Evolutionary conservation across 2,329 filamentous ascomycete genomes (phyloP), one percentile per base, ranked within the genome.

Genomic region (Penicillium oxalicum): DNA sequence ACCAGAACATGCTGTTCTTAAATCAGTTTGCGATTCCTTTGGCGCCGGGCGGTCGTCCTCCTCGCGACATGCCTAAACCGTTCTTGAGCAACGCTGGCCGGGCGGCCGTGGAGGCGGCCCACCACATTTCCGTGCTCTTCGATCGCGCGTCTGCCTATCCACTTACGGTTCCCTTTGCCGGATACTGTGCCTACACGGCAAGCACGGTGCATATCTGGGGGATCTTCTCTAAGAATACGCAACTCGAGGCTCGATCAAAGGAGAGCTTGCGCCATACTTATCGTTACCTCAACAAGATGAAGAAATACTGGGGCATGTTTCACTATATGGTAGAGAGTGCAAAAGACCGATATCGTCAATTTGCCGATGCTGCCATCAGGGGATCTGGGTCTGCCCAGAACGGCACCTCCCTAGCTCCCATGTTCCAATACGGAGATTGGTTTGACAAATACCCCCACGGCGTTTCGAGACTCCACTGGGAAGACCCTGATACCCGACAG

Each of bases 301-400:
- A 95, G 75, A 88, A 88, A 51, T 91, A 93, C 62, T 98, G 93
- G 93, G 93, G 91, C 51, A 95, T 96, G 86, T 96, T 97, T 64
- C 88, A 95, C 65, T 96, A 90, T 72, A 91, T 97, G 80, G 86
- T 89, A 0, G 91, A 97, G 65, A 93, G 91, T 61, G 78, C 96
- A 33, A 90, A 93, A 51, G 87, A 91, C 47, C 83, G 94, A 52
- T 98, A 95, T 65, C 82, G 87, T 44, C 81, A 83, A 41, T 91
- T 90, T 58, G 84, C 90, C 12, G 90, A 96, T 66, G 85, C 86
- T n/a, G 82, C 84, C 28, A 77, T 84, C 45, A 80, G 82, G 57
- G 88, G 87, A 8, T 76, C 66, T 9, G 76, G 54, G 65, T 71
- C 51, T 67, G 62, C 53, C 12, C 60, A 63, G 37, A 64, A 66